Evolutionary conservation across 2,329 filamentous ascomycete genomes (phyloP).

Genomic region (Pleurostoma richardsiae): DNA sequence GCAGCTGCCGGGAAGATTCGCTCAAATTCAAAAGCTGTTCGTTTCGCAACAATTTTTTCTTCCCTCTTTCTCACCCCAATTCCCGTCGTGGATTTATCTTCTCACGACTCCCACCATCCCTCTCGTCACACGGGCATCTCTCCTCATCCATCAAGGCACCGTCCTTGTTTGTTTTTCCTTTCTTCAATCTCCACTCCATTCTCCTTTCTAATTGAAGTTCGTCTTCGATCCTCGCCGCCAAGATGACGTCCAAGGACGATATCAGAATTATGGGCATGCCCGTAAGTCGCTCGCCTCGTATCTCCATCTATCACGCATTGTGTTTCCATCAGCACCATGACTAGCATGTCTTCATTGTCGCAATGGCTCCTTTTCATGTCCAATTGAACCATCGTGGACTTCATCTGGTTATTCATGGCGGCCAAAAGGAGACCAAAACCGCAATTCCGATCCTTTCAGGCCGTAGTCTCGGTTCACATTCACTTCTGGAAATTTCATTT

Average conservation of each 20-base stretch:
- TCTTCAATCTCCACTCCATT: slow-evolving; percentile 58
- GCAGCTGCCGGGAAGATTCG: slow-evolving; percentile 46
- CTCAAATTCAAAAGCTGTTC: slow-evolving; percentile 49
- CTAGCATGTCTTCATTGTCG: no score
- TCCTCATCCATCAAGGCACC: slow-evolving; percentile 11
- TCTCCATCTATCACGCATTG: slow-evolving; percentile 10
- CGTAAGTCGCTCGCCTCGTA: slow-evolving; percentile 39
- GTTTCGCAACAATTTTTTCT: slow-evolving; percentile 50
- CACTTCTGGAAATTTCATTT: no score
- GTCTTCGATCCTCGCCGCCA: slow-evolving; percentile 38
- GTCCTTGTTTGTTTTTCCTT: slow-evolving; percentile 33
- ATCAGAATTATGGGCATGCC: slow-evolving; percentile 62
- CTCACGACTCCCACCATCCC: slow-evolving; percentile 24
- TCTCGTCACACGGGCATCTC: background rate
- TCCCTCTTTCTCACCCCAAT: slow-evolving; percentile 36
- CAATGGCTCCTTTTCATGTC: no score
- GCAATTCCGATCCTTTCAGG: no score
- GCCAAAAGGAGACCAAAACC: no score
- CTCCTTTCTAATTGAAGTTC: slow-evolving; percentile 36
- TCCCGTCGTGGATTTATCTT: slow-evolving; percentile 38
- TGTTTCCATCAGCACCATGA: no score
- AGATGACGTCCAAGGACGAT: slow-evolving; percentile 50
- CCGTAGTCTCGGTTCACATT: no score
- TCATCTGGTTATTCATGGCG: no score
- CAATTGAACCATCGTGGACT: no score